These are phyloP conservation scores for Galium porrigens DNA, from an alignment of 305 asterid species.

Conservation along the genomic window DNA sequence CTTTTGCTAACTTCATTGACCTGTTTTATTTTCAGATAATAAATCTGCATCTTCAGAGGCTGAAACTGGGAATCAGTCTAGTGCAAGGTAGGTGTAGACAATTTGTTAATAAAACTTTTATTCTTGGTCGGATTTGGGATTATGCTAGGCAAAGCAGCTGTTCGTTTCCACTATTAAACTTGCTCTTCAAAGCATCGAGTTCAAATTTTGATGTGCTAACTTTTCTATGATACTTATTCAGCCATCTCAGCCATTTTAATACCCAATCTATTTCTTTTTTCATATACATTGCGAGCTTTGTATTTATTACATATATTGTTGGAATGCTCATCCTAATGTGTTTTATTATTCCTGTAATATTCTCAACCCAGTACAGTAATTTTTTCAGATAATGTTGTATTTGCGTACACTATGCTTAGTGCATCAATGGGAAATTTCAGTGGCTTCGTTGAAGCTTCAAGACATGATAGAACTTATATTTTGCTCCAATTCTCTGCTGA, in stretches of 20 bases:
- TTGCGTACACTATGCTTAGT: too few relatives aligned
- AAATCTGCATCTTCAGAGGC: constrained; percentile 19
- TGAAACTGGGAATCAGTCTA: constrained; percentile 20
- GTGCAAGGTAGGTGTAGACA: constrained; percentile 30
- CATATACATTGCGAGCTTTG: background rate
- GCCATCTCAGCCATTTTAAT: background rate
- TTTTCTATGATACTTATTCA: background rate
- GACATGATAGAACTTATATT: too few relatives aligned
- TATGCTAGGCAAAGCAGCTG: background rate
- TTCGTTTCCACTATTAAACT: too few relatives aligned
- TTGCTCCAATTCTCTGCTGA: background rate
- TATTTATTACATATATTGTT: background rate
- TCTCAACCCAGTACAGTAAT: too few relatives aligned
- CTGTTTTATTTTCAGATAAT: constrained; percentile 24
- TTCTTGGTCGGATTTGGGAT: background rate
- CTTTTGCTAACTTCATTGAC: background rate
- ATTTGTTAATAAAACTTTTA: background rate
- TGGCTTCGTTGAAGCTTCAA: too few relatives aligned
- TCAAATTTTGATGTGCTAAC: too few relatives aligned
- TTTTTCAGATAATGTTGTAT: too few relatives aligned
- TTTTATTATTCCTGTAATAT: too few relatives aligned
- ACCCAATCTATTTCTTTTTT: background rate
- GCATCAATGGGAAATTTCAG: too few relatives aligned
- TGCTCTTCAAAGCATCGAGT: too few relatives aligned
- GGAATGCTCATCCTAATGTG: background rate